Conservation (phyloP, 805 yeast genomes). For the Candida parachauliodes region DNA sequence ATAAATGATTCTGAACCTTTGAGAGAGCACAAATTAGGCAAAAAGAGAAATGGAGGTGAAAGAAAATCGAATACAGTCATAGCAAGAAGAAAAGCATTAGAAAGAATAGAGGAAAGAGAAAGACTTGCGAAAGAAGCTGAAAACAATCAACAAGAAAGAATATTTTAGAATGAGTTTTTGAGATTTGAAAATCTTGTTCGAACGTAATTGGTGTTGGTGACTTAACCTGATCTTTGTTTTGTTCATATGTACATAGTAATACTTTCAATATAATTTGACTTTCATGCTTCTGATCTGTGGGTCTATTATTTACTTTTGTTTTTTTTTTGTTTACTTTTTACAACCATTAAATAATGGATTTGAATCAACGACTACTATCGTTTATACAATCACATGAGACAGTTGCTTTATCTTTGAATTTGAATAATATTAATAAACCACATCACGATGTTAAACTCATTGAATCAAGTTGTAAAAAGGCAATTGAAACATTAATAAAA, state of each 20-base stretch:
- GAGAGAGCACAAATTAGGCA: conserved; percentile 58
- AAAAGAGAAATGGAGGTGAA: conserved; percentile 82
- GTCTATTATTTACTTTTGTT: not conserved
- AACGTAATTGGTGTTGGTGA: too few relatives aligned
- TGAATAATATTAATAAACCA: conserved; percentile 5
- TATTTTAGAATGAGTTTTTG: conserved; percentile 20
- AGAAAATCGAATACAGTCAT: conserved; percentile 56
- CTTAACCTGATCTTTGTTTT: too few relatives aligned
- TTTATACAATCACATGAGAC: conserved; percentile 4
- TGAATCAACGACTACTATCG: conserved; percentile 5
- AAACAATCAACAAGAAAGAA: conserved; percentile 36
- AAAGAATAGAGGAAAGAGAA: conserved; percentile 53
- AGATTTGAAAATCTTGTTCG: too few relatives aligned
- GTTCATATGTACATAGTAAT: too few relatives aligned
- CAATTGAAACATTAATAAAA: not conserved
- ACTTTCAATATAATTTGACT: not conserved
- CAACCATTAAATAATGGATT: conserved; percentile 4
- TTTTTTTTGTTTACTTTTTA: conserved; percentile 3
- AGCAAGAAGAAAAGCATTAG: conserved; percentile 58
- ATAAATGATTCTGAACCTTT: conserved; percentile 53
- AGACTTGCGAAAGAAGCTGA: conserved; percentile 36
- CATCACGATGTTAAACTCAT: conserved; percentile 6
- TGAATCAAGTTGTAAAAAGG: conserved; percentile 5
- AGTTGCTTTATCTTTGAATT: conserved; percentile 3
- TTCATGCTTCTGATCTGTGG: not conserved